Percentiles rank a stretch among this genome's conserved stretches.
Evolutionary conservation across 805 yeast species (phyloP).

Genomic region (Pichia nanzhaoensis): DNA sequence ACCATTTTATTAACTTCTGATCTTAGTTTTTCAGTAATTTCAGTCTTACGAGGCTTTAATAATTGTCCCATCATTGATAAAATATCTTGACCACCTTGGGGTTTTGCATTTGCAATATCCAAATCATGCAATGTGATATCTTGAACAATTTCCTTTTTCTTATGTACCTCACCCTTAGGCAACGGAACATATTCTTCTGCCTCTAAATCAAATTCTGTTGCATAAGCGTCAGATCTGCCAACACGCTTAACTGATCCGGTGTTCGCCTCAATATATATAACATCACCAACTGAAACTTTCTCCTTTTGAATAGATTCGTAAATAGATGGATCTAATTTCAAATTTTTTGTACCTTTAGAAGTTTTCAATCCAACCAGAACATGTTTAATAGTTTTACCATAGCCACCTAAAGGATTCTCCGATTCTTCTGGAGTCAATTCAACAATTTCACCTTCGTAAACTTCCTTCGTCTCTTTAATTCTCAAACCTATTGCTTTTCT

Average conservation of each 20-base stretch:
- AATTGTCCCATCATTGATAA: conserved; percentile 98
- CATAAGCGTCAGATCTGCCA: conserved; percentile 93
- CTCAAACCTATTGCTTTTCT: conserved; percentile 92
- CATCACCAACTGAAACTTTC: conserved; percentile 95
- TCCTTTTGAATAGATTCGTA: conserved; percentile 94
- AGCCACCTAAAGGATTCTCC: conserved; percentile 96
- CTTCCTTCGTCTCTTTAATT: conserved; percentile 94
- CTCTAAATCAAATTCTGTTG: conserved; percentile 97
- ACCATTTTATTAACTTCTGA: conserved; percentile 95
- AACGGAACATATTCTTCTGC: conserved; percentile 96
- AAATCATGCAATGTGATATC: conserved; percentile 97
- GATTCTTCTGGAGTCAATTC: conserved; percentile 80
- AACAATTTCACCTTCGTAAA: conserved; percentile 97
- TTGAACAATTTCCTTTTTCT: conserved; percentile 91
- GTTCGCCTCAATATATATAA: conserved; percentile 90
- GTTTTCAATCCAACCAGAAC: conserved; percentile 94
- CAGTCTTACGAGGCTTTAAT: conserved; percentile 93
- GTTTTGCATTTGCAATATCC: conserved; percentile 94
- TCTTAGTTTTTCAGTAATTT: conserved; percentile 90
- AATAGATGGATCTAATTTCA: conserved; percentile 98
- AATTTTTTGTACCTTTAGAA: conserved; percentile 93
- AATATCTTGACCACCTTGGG: conserved; percentile 94
- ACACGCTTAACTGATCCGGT: conserved; percentile 89
- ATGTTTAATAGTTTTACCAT: conserved; percentile 51
- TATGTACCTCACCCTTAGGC: conserved; percentile 98